These are phyloP conservation scores for Pseudozyma pruni DNA, from an alignment of 1,284 basidiomycete genomes.

Conservation along the genomic window DNA sequence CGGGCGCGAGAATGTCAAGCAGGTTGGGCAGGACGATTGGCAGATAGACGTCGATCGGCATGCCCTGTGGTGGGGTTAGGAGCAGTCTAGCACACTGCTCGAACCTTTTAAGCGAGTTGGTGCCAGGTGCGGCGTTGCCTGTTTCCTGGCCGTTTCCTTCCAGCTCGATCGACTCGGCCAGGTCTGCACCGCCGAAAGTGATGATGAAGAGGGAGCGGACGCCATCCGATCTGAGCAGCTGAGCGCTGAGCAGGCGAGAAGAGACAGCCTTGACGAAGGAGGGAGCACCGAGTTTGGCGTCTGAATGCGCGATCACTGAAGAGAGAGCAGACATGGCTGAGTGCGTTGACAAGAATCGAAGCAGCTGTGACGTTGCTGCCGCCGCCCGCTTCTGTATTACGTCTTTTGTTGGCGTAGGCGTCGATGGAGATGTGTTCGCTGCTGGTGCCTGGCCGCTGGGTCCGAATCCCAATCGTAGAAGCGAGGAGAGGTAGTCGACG, in stretches of 20 bases:
- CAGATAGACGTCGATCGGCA: conserved; percentile 39
- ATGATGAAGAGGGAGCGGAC: conserved; percentile 57
- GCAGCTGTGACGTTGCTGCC: conserved; percentile 28
- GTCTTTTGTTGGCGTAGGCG: conserved; percentile 18
- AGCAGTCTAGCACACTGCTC: conserved; percentile 45
- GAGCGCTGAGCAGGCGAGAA: conserved; percentile 53
- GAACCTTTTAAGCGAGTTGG: conserved; percentile 38
- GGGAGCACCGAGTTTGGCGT: conserved; percentile 30
- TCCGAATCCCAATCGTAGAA: conserved; percentile 41
- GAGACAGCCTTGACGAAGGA: conserved; percentile 46
- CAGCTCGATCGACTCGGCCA: conserved; percentile 28
- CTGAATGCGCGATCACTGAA: conserved; percentile 29
- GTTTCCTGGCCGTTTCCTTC: conserved; percentile 23
- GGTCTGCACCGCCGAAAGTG: conserved; percentile 47
- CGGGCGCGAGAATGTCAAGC: conserved; percentile 47
- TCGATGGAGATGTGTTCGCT: background rate
- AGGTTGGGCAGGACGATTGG: conserved; percentile 41
- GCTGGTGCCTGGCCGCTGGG: conserved; percentile 3
- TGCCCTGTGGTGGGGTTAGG: conserved; percentile 49
- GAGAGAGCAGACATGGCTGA: conserved; percentile 50
- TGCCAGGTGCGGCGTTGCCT: conserved; percentile 28
- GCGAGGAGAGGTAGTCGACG: conserved; percentile 38
- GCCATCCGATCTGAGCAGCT: conserved; percentile 62
- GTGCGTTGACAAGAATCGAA: conserved; percentile 33
- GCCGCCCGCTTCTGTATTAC: conserved; percentile 22